Evolutionary conservation across 2,329 filamentous ascomycete genomes (phyloP).

Genomic region (Hypoxylon sp.): DNA sequence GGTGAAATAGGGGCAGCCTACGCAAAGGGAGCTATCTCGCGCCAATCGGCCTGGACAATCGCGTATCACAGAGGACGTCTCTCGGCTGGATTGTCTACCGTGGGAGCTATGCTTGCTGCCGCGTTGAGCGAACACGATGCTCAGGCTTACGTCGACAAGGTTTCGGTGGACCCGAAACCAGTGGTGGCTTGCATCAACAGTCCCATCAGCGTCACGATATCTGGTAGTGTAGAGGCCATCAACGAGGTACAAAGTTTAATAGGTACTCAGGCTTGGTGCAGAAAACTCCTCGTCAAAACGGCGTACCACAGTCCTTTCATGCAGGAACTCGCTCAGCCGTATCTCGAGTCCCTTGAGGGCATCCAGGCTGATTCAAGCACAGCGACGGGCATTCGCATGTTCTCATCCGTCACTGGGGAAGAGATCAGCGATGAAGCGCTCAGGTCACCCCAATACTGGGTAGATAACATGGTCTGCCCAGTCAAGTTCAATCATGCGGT

Average conservation of each 20-base stretch:
- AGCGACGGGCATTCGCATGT: constrained; percentile 45
- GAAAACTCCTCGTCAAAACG: constrained; percentile 58
- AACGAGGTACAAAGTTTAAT: constrained; percentile 51
- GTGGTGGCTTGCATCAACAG: constrained; percentile 53
- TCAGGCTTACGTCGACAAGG: constrained; percentile 47
- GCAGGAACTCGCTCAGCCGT: constrained; percentile 55
- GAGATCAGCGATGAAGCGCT: constrained; percentile 47
- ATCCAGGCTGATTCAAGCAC: constrained; percentile 36
- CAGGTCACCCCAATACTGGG: constrained; percentile 51
- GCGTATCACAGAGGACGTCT: constrained; percentile 52
- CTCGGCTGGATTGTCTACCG: constrained; percentile 48
- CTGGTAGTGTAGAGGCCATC: constrained; percentile 51
- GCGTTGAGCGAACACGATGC: constrained; percentile 48
- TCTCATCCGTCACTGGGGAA: constrained; percentile 51
- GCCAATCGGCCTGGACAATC: constrained; percentile 52
- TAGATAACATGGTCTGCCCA: constrained; percentile 54
- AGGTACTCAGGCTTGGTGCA: constrained; percentile 52
- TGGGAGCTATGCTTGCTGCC: constrained; percentile 52
- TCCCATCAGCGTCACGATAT: constrained; percentile 51
- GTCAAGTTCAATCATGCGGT: constrained; percentile 58
- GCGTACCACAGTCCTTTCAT: constrained; percentile 63
- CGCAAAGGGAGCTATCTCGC: constrained; percentile 57
- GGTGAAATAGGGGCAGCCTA: constrained; percentile 61
- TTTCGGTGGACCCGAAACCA: constrained; percentile 47
- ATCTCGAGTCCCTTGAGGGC: constrained; percentile 51